Evolutionary conservation across 1,284 basidiomycete genomes (phyloP).

Genomic region (Microstroma glucosiphilum): DNA sequence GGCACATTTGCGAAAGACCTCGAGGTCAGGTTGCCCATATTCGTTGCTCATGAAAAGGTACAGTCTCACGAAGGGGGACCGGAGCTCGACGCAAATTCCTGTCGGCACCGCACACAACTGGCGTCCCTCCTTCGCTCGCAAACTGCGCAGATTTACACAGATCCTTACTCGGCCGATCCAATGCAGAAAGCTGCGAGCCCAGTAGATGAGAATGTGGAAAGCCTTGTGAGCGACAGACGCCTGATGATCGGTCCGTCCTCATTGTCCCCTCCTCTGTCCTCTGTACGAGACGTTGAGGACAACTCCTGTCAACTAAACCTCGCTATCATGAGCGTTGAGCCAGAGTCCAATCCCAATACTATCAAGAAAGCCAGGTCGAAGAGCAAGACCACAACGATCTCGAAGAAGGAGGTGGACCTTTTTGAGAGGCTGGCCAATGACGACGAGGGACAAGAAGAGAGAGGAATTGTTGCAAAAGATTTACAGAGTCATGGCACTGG

Average conservation of each 20-base stretch:
- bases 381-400: not conserved
- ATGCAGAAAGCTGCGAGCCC: conserved; percentile 7
- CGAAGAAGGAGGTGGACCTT: conserved; percentile 1
- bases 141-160: not conserved
- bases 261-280: not conserved
- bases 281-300: not conserved
- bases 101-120: not conserved
- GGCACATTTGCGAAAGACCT: conserved; percentile 44
- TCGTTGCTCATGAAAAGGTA: conserved; percentile 26
- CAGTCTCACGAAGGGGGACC: conserved; percentile 23
- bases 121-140: not conserved
- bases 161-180: conserved; percentile 24
- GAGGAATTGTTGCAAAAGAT: not conserved
- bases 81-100: conserved; percentile 11
- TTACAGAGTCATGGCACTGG: not conserved
- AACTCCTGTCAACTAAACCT: no score
- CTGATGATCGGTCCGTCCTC: not conserved
- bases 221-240: no score
- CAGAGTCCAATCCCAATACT: conserved; percentile 37
- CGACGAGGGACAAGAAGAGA: not conserved
- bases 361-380: conserved; percentile 18
- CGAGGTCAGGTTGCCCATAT: conserved; percentile 37
- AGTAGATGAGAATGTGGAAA: not conserved
- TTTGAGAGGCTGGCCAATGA: conserved; percentile 1
- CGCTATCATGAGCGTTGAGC: conserved; percentile 39